Evolutionary conservation across 176 grass and related monocot genomes (phyloP), one percentile per base, ranked within the genome.

Genomic region (Microstegium vimineum): DNA sequence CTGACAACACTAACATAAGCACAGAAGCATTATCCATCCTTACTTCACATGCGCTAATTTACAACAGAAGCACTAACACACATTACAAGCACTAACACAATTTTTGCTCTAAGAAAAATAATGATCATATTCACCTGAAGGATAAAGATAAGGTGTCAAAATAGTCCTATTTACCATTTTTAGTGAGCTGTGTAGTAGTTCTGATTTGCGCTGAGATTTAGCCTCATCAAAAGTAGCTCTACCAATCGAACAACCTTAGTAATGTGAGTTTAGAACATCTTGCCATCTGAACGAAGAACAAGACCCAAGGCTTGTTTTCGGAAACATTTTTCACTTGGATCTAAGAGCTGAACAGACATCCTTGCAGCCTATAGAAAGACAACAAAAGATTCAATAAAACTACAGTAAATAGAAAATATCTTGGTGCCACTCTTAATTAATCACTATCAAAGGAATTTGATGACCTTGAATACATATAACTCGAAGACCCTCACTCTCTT

Each of bases 221-320:
- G 95, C 92, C 82, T 98, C 95, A 75, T 93, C 92, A n/a, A n/a
- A 51, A 94, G 95, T 83, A 98, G 90, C 30, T 98, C 95, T 47
- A 87, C 72, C 42, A 98, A 85, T 73, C 95, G 83, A 83, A 98
- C 90, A 81, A 98, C 92, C 57, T 93, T 86, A 40, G 86, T 88
- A 74, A 90, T 98, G 27, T 91, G 92, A 66, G 95, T 98, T 35
- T 86, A 86, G 88, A 98, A 98, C 5, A 90, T 90, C 67, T 98
- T 98, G 64, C 95, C 90, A 76, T 98, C 92, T 86, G 88, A 78
- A 56, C 95, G 92, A 90, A 98, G 91, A 91, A 98, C 95, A 74
- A 98, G 90, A 14, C 95, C 95, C n/a, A n/a, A n/a, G n/a, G n/a
- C n/a, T n/a, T n/a, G n/a, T n/a, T n/a, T n/a, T n/a, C n/a, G n/a